A percentile compares a stretch with the other conserved stretches of the same genome.
Evolutionary conservation across 148 eudicot species (phyloP).

Genomic region (Camellia granthamiana): DNA sequence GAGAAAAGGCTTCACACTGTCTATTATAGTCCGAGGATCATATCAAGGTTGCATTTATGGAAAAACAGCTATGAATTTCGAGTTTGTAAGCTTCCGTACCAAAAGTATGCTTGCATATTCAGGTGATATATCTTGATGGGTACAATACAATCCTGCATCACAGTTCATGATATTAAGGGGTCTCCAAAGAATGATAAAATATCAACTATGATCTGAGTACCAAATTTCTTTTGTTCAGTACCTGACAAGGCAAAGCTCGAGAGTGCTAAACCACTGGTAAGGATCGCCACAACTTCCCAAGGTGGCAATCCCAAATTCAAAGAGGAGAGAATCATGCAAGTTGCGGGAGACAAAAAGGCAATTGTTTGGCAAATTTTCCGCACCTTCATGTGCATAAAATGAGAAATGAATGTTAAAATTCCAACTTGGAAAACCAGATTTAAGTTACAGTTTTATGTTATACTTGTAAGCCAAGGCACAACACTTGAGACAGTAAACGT

Average conservation of each 20-base stretch:
- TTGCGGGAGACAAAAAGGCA: slow-evolving; percentile 86
- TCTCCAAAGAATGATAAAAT: neutral
- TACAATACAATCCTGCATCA: slow-evolving; percentile 83
- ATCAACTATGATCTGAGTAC: neutral
- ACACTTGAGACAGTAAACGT: neutral
- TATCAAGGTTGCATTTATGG: neutral
- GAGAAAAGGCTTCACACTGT: neutral
- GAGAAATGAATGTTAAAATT: neutral
- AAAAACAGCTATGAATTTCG: neutral
- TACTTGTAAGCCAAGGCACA: neutral
- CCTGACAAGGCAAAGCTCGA: slow-evolving; percentile 99
- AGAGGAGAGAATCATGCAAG: slow-evolving; percentile 89
- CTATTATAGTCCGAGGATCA: neutral
- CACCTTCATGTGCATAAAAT: slow-evolving; percentile 49
- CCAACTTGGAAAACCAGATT: neutral
- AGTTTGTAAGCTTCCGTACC: slow-evolving; percentile 43
- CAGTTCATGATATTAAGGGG: neutral
- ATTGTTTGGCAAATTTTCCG: slow-evolving; percentile 92
- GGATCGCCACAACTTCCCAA: slow-evolving; percentile 79
- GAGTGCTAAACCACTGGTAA: slow-evolving; percentile 85
- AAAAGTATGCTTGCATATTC: slow-evolving; percentile 96
- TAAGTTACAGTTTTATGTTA: neutral
- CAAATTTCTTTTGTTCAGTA: slow-evolving; percentile 17
- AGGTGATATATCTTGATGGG: slow-evolving; percentile 98
- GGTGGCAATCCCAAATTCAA: slow-evolving; percentile 81